These are phyloP conservation scores for Cucurbita maxima DNA, from an alignment of 306 rosid species.

Conservation along the genomic window DNA sequence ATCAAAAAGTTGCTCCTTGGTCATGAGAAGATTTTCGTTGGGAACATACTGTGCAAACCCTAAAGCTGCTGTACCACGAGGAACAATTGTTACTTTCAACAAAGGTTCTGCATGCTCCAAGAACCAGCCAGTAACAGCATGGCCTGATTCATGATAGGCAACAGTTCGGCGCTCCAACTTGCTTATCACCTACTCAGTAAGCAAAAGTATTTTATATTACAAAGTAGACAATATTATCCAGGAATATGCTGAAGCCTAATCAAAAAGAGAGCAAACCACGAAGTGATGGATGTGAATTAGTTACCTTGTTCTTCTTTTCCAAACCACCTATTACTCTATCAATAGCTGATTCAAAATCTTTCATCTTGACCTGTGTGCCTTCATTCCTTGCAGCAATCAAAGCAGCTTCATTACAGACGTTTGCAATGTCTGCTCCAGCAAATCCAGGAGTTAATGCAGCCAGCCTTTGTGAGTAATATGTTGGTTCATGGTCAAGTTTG, in stretches of 20 bases:
- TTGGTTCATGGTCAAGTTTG: constrained; percentile 77
- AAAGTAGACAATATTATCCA: not conserved
- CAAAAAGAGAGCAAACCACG: not conserved
- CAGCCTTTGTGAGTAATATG: constrained; percentile 77
- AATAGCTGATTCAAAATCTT: constrained; percentile 77
- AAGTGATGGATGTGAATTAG: not conserved
- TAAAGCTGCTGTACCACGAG: constrained; percentile 93
- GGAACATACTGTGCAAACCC: constrained; percentile 97
- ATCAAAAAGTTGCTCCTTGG: constrained; percentile 92
- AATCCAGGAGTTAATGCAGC: constrained; percentile 98
- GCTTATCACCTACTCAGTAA: constrained; percentile 65
- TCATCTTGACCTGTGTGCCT: constrained; percentile 44
- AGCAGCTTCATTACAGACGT: constrained; percentile 96
- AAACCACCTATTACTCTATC: constrained; percentile 93
- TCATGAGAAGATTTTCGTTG: constrained; percentile 80
- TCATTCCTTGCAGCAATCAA: constrained; percentile 83
- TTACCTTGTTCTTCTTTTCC: constrained; percentile 95
- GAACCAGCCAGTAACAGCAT: constrained; percentile 94
- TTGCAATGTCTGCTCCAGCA: constrained; percentile 99
- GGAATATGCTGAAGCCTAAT: not conserved
- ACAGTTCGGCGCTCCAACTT: constrained; percentile 85
- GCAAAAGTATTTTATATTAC: not conserved
- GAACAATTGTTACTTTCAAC: constrained; percentile 84
- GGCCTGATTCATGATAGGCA: constrained; percentile 95
- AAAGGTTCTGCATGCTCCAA: constrained; percentile 80